Base-by-base conservation (phyloP, 2,329 filamentous ascomycete genomes). In the Aureobasidium subglaciale region DNA sequence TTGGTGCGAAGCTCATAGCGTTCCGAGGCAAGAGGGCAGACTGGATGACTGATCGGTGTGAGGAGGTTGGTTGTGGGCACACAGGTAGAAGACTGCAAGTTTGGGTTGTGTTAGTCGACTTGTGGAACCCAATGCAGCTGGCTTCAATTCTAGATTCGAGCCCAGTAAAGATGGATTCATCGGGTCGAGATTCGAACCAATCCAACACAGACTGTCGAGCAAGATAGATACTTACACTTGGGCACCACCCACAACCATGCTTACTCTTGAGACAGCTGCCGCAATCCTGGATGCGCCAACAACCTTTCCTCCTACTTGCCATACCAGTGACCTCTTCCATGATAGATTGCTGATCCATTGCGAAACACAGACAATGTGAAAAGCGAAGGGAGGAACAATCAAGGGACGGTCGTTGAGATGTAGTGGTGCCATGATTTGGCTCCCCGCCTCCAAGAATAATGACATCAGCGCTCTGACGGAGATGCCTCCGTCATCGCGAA, bases 1-100 rank as follows among this genome's bases (percentile, higher is more conserved):
- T 64, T 63, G 9, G 74, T 76, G 2, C 74, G 68, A 6, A 77
- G 65, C 58, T 77, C 74, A 56, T 71, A 77, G 48, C 73, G 68
- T 62, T 76, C 74, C 54, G 70, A 69, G 37, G 68, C 67, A 7
- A 70, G 59, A 4, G 67, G 67, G 50, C 67, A 70, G 24, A 65
- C 59, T 18, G 61, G 52, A 8, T 68, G 38, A 42, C 67, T 64
- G 11, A 75, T 59, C 1, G 74, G 73, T 1, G 70, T 65, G 18
- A 75, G 65, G 1, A 75, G 66, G 13, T 69, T 70, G 34, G 70
- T 67, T 4, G 69, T 66, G 0, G 73, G 71, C 2, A 76, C 67
- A 58, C 74, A 77, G 5, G 72, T 72, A 8, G 62, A 65, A 11
- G 69, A 72, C 71, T 73, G 37, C 43, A 24, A 37, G 9, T 25